These are phyloP conservation scores for Fusarium agapanthi DNA, from an alignment of 2,329 filamentous ascomycete genomes.

Conservation along the genomic window DNA sequence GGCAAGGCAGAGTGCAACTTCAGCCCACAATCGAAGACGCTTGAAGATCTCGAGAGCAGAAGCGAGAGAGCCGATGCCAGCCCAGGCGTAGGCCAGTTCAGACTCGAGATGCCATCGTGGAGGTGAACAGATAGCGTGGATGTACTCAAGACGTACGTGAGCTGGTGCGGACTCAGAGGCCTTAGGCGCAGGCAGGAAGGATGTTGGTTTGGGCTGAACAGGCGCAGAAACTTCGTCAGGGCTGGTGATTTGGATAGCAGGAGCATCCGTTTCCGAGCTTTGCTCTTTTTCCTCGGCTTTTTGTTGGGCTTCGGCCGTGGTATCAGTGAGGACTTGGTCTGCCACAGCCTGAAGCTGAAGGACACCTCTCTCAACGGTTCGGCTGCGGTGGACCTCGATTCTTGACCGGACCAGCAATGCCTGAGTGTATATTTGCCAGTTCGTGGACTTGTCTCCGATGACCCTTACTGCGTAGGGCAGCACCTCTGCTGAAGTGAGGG, in stretches of 20 bases:
- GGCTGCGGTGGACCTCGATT: constrained; percentile 86
- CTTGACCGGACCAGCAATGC: constrained; percentile 88
- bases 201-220: constrained; percentile 63
- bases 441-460: constrained; percentile 86
- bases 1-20: constrained; percentile 90
- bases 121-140: constrained; percentile 84
- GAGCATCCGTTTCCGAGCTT: constrained; percentile 48
- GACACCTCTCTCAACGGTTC: constrained; percentile 88
- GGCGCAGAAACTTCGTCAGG: constrained; percentile 45
- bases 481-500: constrained; percentile 91
- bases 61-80: constrained; percentile 82
- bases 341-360: constrained; percentile 94
- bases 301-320: constrained; percentile 51
- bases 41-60: constrained; percentile 97
- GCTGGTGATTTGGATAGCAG: constrained; percentile 56
- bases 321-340: constrained; percentile 93
- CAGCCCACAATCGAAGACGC: constrained; percentile 90
- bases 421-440: constrained; percentile 98
- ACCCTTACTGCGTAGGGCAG: constrained; percentile 90
- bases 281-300: constrained; percentile 41
- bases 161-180: constrained; percentile 80
- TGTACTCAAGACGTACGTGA: constrained; percentile 79
- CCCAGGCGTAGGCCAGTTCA: constrained; percentile 93
- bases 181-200: constrained; percentile 83
- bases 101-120: constrained; percentile 94